Evolutionary conservation across 495 filamentous ascomycete species (phyloP), one percentile per base, ranked within the genome.

Genomic region (Penicillium desertorum): DNA sequence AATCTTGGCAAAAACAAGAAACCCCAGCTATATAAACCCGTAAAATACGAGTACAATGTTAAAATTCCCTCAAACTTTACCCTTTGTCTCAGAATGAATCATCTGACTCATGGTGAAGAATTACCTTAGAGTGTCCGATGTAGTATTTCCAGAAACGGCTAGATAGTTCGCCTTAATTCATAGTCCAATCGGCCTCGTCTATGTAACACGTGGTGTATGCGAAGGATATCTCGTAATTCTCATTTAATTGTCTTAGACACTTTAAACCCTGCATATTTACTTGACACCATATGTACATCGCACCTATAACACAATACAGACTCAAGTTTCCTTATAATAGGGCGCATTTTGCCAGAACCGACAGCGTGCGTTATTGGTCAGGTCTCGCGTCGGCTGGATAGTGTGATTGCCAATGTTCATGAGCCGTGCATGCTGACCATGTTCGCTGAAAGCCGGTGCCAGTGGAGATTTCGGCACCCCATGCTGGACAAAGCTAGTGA

Each of bases 401-500:
- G 68, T 68, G 7, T 65, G 58, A 23, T 71, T 61, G 22, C 76
- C 76, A 39, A 85, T 57, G 48, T 76, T 67, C 58, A 80, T 44
- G 14, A 82, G 65, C 7, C 61, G 63, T 29, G 65, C 71, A 51
- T 71, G 48, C 12, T 55, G n/a, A 0, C 77, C 77, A 63, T 78
- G 78, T 36, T 63, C 55, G 17, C 61, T 50, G 53, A 86, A 81
- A 5, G 48, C 39, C 11, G 77, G 76, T 1, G 76, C 64, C 10
- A 71, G 65, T 8, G 62, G 43, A 9, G 71, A 75, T n/a, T 66
- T 71, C 17, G 83, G 82, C 9, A 36, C 47, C 3, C 83, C 83
- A 7, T 63, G 75, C 52, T 65, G 62, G 11, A 71, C 80, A 58
- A 88, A 89, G 55, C 68, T 76, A 1, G 80, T 81, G 39, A 88